Evolutionary conservation across 2,329 filamentous ascomycete genomes (phyloP).

Genomic region (Ophiostoma perfectum): DNA sequence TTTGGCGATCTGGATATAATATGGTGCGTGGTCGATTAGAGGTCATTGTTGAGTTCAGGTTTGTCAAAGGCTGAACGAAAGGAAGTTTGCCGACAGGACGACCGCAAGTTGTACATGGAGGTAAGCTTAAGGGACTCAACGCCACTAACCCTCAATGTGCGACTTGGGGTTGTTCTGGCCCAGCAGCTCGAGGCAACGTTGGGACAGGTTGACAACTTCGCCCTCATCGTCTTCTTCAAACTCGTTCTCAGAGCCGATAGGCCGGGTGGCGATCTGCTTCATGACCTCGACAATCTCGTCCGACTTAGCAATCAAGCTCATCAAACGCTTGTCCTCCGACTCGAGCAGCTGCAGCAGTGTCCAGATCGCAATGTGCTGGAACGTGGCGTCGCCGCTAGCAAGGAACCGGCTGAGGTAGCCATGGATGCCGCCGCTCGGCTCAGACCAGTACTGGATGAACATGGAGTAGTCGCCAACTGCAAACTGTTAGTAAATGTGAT

Average conservation of each 20-base stretch:
- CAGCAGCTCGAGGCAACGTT: slow-evolving; percentile 80
- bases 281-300: slow-evolving; percentile 91
- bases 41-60: neutral
- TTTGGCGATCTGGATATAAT: slow-evolving; percentile 15
- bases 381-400: slow-evolving; percentile 88
- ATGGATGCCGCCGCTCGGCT: slow-evolving; percentile 89
- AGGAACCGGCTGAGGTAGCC: slow-evolving; percentile 92
- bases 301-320: slow-evolving; percentile 80
- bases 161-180: slow-evolving; percentile 70
- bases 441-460: slow-evolving; percentile 89
- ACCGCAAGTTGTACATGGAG: too few relatives aligned
- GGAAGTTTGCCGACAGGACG: too few relatives aligned
- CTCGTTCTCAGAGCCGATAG: slow-evolving; percentile 80
- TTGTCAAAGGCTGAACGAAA: neutral
- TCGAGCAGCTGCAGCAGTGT: slow-evolving; percentile 92
- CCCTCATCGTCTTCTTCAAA: slow-evolving; percentile 86
- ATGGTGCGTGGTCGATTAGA: neutral
- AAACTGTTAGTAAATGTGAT: neutral
- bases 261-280: slow-evolving; percentile 81
- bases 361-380: slow-evolving; percentile 99
- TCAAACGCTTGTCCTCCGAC: slow-evolving; percentile 85
- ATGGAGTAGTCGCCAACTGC: slow-evolving; percentile 93
- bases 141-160: slow-evolving; percentile 69
- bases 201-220: slow-evolving; percentile 85
- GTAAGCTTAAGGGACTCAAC: too few relatives aligned